A percentile compares a stretch with the other conserved stretches of the same genome.
These are phyloP conservation scores for Trichophyton simii DNA, from an alignment of 2,329 filamentous ascomycete genomes.

Conservation along the genomic window DNA sequence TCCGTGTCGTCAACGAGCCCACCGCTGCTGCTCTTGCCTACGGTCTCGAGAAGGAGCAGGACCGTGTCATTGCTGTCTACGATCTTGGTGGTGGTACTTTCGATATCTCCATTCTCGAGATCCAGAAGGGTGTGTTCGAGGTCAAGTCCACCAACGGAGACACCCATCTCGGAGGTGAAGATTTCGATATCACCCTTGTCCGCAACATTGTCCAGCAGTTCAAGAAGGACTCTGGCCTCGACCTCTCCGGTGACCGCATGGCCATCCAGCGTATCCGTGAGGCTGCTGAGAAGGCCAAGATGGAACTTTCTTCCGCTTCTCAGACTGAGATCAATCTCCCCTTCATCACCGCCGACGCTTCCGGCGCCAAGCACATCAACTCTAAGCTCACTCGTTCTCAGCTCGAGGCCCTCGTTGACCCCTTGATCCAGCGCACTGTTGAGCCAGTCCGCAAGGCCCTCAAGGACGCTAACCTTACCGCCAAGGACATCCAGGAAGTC, in stretches of 20 bases:
- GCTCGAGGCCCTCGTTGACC: slow-evolving; percentile 85
- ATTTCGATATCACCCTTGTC: slow-evolving; percentile 91
- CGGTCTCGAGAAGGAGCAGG: slow-evolving; percentile 86
- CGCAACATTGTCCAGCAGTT: slow-evolving; percentile 88
- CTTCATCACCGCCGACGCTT: slow-evolving; percentile 94
- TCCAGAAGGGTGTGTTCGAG: slow-evolving; percentile 96
- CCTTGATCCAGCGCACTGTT: slow-evolving; percentile 71
- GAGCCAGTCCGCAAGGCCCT: slow-evolving; percentile 93
- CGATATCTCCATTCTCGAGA: slow-evolving; percentile 96
- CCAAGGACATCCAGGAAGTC: slow-evolving; percentile 93
- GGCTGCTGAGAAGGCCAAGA: slow-evolving; percentile 98
- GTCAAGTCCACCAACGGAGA: slow-evolving; percentile 99
- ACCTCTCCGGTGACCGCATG: slow-evolving; percentile 87
- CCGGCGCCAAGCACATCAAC: slow-evolving; percentile 97
- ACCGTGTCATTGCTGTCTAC: slow-evolving; percentile 86
- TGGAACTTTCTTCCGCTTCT: slow-evolving; percentile 86
- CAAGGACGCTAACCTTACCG: slow-evolving; percentile 82
- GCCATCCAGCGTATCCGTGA: slow-evolving; percentile 98
- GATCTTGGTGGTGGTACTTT: slow-evolving; percentile 98
- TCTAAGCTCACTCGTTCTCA: slow-evolving; percentile 82
- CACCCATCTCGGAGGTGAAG: slow-evolving; percentile 94
- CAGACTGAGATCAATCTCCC: slow-evolving; percentile 97
- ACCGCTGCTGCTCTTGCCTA: slow-evolving; percentile 93
- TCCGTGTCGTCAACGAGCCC: slow-evolving; percentile 96
- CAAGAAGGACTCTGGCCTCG: slow-evolving; percentile 89